phyloP scores from a whole-genome alignment of 139 green algal species.

The Tetratostichococcus sp. region DNA sequence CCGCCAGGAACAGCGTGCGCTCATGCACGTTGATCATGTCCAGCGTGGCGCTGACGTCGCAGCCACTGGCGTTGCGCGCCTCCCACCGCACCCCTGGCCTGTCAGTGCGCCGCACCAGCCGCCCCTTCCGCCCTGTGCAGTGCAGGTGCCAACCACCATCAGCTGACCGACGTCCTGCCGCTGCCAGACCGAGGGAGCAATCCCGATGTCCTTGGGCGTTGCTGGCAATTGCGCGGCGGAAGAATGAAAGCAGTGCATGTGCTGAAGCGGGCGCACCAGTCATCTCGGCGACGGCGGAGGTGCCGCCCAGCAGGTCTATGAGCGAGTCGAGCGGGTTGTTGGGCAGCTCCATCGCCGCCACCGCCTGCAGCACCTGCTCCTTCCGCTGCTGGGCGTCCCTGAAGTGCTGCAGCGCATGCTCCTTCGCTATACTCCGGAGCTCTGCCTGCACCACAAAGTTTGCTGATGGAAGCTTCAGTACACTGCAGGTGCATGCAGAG shows the following conservation, averaged over 20 bases:
- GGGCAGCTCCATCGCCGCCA: slow-evolving; percentile 35
- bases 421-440: neutral
- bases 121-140: slow-evolving; percentile 42
- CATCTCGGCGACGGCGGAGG: slow-evolving; percentile 62
- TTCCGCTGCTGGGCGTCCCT: slow-evolving; percentile 14
- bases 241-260: neutral
- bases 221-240: too few relatives aligned
- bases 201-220: too few relatives aligned
- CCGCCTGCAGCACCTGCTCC: slow-evolving; percentile 23
- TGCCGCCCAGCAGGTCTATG: slow-evolving; percentile 57
- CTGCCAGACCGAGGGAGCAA: too few relatives aligned
- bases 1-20: slow-evolving; percentile 60
- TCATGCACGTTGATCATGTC: slow-evolving; percentile 71
- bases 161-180: too few relatives aligned
- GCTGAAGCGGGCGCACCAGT: slow-evolving; percentile 21
- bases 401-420: neutral
- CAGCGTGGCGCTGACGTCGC: slow-evolving; percentile 33
- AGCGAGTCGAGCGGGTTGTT: slow-evolving; percentile 55
- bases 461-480: too few relatives aligned
- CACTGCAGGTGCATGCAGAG: neutral
- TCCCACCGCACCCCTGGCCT: slow-evolving; percentile 33
- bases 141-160: neutral
- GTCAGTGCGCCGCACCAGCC: slow-evolving; percentile 34
- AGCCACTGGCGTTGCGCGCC: slow-evolving; percentile 32
- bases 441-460: neutral